Base-by-base conservation (phyloP, 176 grass and related monocot species). In the Musa troglodytarum region DNA sequence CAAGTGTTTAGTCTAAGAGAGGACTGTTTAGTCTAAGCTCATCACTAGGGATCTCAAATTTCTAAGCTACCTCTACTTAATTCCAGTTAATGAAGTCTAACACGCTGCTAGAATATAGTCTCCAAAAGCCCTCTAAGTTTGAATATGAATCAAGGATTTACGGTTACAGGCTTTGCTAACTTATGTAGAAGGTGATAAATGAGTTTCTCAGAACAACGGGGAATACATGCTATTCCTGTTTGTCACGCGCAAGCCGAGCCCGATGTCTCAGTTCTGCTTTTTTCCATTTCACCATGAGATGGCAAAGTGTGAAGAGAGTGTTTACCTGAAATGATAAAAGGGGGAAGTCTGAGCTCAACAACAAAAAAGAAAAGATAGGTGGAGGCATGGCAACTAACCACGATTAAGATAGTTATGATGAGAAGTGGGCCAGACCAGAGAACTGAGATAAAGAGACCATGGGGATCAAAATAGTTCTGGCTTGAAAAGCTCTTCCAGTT, bases 401-500 rank as follows among this genome's bases (percentile, higher is more conserved):
- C 74, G 70, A 92, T 92, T 67, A 96, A 74, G 57, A 88, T 85
- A 7, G 90, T 87, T 71, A 88, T 85, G 73, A 90, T 8, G 16
- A 97, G 81, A 29, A 93, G 84, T 19, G 93, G 93, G 1, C 93
- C 90, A 25, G 93, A 97, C 93, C 93, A 93, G 69, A 97, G 20
- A 0, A 90, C 90, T 53, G 93, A 97, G 76, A 97, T 83, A 79
- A 97, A 97, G 26, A 93, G 81, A 34, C 93, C 86, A 77, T 90
- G 85, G 28, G 83, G 85, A 75, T 97, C 93, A 79, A 96, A 96
- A 76, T 96, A 92, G 61, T 96, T 97, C 78, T 97, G 93, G 71
- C 79, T 85, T 50, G 90, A 85, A 76, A 97, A 97, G 82, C 85
- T 92, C 81, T 85, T 88, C 93, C 93, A 97, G 76, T 87, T 80